These are phyloP conservation scores for Usnea hakonensis DNA, from an alignment of 495 filamentous ascomycete genomes.

Conservation along the genomic window DNA sequence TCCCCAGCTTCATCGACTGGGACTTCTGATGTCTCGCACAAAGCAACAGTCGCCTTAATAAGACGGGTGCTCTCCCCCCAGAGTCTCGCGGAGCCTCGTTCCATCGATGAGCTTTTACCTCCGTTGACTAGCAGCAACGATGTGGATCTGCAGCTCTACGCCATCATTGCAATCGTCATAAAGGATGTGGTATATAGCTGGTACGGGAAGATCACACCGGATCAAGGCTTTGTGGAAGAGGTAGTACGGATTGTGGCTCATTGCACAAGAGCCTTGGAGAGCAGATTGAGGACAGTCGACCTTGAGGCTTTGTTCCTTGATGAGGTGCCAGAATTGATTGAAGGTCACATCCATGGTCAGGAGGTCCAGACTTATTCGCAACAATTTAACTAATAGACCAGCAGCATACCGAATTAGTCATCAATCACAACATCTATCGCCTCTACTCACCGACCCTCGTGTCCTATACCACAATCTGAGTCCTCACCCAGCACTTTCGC, in stretches of 20 bases:
- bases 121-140: conserved; percentile 89
- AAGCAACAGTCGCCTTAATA: conserved; percentile 52
- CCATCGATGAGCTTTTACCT: conserved; percentile 74
- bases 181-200: conserved; percentile 84
- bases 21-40: conserved; percentile 42
- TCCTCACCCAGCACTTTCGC: conserved; percentile 71
- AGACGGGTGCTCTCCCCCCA: conserved; percentile 59
- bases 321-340: conserved; percentile 75
- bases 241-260: conserved; percentile 83
- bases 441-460: conserved; percentile 49
- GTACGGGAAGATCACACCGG: conserved; percentile 87
- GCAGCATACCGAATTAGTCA: conserved; percentile 50
- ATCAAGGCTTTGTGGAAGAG: conserved; percentile 78
- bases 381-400: conserved; percentile 9
- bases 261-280: conserved; percentile 77
- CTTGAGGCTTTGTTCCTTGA: conserved; percentile 76
- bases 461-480: conserved; percentile 76
- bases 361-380: conserved; percentile 5
- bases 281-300: conserved; percentile 73
- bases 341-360: conserved; percentile 74
- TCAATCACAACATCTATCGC: conserved; percentile 45
- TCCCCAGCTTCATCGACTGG: conserved; percentile 29
- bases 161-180: conserved; percentile 77
- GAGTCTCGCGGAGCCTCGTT: conserved; percentile 38
- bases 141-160: conserved; percentile 86